Evolutionary conservation across 2,329 filamentous ascomycete species (phyloP).

Genomic region (Aspergillus carbonarius): DNA sequence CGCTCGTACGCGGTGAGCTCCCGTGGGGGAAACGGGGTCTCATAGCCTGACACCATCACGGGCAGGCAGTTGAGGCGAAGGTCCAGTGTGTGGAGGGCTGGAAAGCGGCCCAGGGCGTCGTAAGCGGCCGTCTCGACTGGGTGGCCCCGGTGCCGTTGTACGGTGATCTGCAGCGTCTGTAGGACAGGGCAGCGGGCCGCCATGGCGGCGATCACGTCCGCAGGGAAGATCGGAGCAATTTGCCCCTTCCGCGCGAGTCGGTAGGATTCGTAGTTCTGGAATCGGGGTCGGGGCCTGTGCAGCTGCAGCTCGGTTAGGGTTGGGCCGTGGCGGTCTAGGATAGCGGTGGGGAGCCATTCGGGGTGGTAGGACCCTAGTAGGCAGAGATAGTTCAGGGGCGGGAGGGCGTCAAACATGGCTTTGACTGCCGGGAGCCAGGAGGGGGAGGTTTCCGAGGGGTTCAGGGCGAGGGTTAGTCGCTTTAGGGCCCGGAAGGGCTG

Average conservation of each 20-base stretch:
- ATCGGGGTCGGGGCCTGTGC: not conserved
- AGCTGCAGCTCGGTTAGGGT: not conserved
- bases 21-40: not conserved
- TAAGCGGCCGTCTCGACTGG: not conserved
- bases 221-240: not conserved
- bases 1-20: not conserved
- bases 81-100: not conserved
- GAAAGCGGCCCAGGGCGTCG: not conserved
- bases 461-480: not conserved
- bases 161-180: not conserved
- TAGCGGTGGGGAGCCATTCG: not conserved
- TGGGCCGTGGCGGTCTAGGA: not conserved
- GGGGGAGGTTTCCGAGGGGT: not conserved
- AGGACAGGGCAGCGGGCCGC: not conserved
- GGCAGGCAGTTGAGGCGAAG: not conserved
- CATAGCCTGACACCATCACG: not conserved
- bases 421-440: not conserved
- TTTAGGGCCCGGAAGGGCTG: not conserved
- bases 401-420: not conserved
- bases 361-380: not conserved
- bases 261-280: not conserved
- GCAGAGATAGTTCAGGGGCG: not conserved
- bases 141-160: not conserved
- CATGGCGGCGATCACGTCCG: not conserved
- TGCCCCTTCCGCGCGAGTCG: not conserved